Evolutionary conservation across 2,329 filamentous ascomycete genomes (phyloP).

Genomic region (Calycina herbarum): DNA sequence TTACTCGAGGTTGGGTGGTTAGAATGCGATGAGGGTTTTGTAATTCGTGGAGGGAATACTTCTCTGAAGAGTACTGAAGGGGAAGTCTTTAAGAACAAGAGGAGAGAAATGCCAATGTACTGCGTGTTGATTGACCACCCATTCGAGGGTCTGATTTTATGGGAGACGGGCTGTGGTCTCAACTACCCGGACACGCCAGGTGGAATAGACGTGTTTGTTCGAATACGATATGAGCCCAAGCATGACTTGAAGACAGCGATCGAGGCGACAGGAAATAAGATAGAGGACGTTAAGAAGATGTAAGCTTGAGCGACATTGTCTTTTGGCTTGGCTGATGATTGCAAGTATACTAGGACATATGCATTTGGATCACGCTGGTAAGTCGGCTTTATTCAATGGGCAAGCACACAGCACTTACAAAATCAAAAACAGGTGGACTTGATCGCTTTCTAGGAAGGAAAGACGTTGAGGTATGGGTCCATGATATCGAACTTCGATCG

Average conservation of each 20-base stretch:
- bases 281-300: constrained; percentile 47
- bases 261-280: constrained; percentile 44
- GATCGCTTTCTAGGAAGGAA: constrained; percentile 45
- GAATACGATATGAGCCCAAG: constrained; percentile 29
- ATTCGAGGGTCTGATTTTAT: constrained; percentile 31
- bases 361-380: constrained; percentile 46
- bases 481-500: constrained; percentile 48
- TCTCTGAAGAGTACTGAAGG: constrained; percentile 27
- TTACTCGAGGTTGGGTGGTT: constrained; percentile 47
- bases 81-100: constrained; percentile 28
- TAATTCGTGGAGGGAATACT: constrained; percentile 30
- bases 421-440: constrained; percentile 40
- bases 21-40: constrained; percentile 48
- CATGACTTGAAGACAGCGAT: constrained; percentile 33
- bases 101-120: constrained; percentile 32
- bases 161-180: constrained; percentile 32
- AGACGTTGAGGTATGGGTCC: constrained; percentile 47
- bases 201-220: constrained; percentile 43
- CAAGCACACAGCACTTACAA: not conserved
- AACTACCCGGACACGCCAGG: constrained; percentile 37
- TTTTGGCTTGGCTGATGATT: constrained; percentile 2
- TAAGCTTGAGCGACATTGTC: constrained; percentile 23
- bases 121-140: constrained; percentile 33
- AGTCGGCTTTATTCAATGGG: not conserved
- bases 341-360: constrained; percentile 45